Base-by-base conservation (phyloP, 495 filamentous ascomycete species). In the Hyaloscypha bicolor region DNA sequence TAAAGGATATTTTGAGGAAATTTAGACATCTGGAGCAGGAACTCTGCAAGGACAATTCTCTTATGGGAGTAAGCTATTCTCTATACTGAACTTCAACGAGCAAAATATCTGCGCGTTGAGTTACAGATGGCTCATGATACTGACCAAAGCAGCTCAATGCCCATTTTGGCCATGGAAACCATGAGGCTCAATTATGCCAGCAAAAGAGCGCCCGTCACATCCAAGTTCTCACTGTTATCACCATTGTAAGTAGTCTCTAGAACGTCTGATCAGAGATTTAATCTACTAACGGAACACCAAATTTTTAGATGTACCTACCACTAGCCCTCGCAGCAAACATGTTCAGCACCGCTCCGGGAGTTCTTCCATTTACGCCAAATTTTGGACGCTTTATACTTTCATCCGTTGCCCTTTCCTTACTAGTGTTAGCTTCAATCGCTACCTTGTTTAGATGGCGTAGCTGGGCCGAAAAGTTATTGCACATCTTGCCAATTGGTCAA, bases 171-270 rank as follows among this genome's bases (percentile, higher is more conserved):
- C 8, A 25, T 29, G 61, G 31, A 53, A 63, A 55, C 19, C 37
- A 63, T 33, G 61, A 63, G 25, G 61, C 61, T 29, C 14, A 37
- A 8, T 1, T 52, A 4, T 53, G 12, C 21, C 42, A 53, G 31
- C 42, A 55, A 33, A 25, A 31, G 22, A 12, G 22, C 19, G 61
- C 61, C 5, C 9, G 48, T 6, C 61, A 55, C 31, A 32, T 63
- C n/a, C 39, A 55, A 29, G 29, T 63, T 37, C 48, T 63, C 29
- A 55, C 61, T 4, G 42, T 9, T 5, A 8, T 63, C 4, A 32
- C 61, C 55, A 55, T 63, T 19, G 61, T 63, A 55, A 63, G 61
- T 37, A 4, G n/a, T 61, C n/a, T 31, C 42, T 16, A 4, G 8
- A n/a, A 19, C 3, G 29, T 4, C 1, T 30, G 21, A 19, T 3